Percentiles rank a stretch among this genome's conserved stretches.
Conservation (phyloP, 2,329 filamentous ascomycete genomes). For the Balansia obtecta region DNA sequence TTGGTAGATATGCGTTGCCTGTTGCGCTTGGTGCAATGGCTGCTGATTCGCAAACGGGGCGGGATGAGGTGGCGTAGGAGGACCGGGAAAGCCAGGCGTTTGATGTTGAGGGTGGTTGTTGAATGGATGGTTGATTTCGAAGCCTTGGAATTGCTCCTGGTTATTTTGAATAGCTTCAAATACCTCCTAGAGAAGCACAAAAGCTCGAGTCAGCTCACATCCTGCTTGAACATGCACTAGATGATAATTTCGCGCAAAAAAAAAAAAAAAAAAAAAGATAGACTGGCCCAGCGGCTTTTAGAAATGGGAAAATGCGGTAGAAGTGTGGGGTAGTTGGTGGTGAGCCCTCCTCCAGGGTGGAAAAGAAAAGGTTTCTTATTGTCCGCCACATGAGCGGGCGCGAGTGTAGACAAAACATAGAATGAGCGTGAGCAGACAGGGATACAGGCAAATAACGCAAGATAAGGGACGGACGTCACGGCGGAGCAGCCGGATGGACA, state of each 20-base stretch:
- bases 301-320: no score
- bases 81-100: constrained; percentile 25
- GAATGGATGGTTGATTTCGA: constrained; percentile 30
- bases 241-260: not conserved
- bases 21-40: constrained; percentile 12
- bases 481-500: no score
- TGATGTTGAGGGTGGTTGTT: constrained; percentile 19
- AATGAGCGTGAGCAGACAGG: not conserved
- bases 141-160: constrained; percentile 35
- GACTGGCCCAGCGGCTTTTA: no score
- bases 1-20: constrained; percentile 15
- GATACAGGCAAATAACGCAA: not conserved
- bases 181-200: constrained; percentile 27
- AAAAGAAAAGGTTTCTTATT: not conserved
- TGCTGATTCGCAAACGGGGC: constrained; percentile 16
- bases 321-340: no score
- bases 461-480: not conserved
- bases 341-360: not conserved
- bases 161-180: constrained; percentile 32
- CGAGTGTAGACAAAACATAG: no score
- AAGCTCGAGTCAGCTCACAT: not conserved
- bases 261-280: not conserved
- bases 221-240: not conserved
- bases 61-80: constrained; percentile 39
- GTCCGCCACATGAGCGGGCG: no score